Conservation (phyloP, 306 rosid species). For the Gleditsia sinensis region DNA sequence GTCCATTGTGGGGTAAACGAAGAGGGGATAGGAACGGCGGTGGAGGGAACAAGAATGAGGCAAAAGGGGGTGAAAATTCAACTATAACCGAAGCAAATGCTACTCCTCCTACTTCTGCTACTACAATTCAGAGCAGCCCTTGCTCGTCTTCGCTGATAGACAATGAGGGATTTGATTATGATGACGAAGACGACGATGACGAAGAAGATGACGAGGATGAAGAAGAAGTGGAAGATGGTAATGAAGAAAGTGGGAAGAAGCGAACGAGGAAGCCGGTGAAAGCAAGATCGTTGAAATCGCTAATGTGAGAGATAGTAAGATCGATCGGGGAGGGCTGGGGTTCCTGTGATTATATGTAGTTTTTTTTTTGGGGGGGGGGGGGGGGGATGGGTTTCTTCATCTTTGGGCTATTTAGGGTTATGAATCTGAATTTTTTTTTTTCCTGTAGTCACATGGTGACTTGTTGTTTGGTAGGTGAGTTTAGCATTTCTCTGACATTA, state of each 20-base stretch:
- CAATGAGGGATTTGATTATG: conserved; percentile 44
- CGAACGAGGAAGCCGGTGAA: conserved; percentile 81
- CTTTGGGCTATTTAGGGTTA: conserved; percentile 47
- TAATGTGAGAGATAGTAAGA: conserved; percentile 63
- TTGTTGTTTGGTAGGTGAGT: conserved; percentile 48
- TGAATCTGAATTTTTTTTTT: conserved; percentile 11
- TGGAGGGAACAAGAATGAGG: not conserved
- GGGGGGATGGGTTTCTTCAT: not conserved
- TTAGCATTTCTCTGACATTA: conserved; percentile 33
- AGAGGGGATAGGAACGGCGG: conserved; percentile 53
- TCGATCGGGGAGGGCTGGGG: conserved; percentile 35
- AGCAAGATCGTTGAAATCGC: conserved; percentile 83
- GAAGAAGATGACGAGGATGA: conserved; percentile 12
- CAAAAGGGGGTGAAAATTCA: not conserved
- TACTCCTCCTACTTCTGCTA: not conserved
- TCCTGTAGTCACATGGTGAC: not conserved
- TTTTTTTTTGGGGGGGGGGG: not conserved
- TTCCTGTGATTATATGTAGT: conserved; percentile 15
- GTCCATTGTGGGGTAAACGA: conserved; percentile 64
- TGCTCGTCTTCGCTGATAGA: conserved; percentile 32
- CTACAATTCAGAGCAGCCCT: not conserved
- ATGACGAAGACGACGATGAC: conserved; percentile 49
- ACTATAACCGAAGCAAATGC: conserved; percentile 7
- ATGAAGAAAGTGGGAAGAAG: conserved; percentile 43
- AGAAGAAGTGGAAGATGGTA: not conserved